These are phyloP conservation scores for Lathyrus sativus DNA, from an alignment of 306 rosid genomes.

Conservation along the genomic window DNA sequence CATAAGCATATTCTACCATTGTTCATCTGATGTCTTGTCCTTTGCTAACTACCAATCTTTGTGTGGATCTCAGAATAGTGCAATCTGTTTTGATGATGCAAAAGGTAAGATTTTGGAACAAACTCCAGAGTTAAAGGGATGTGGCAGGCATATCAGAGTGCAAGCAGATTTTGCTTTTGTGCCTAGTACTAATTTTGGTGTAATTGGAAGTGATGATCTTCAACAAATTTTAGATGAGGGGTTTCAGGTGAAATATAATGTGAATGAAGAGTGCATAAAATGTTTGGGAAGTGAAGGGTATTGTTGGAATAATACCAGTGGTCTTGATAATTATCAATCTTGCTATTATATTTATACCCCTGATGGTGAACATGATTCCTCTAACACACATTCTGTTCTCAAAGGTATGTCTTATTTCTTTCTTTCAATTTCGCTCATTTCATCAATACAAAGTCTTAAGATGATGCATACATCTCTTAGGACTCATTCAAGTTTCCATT, in stretches of 20 bases:
- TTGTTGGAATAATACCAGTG: constrained; percentile 1
- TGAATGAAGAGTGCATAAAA: background rate
- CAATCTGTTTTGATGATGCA: background rate
- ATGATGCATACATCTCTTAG: too few relatives aligned
- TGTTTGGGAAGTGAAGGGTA: constrained; percentile 18
- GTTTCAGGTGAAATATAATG: constrained; percentile 3
- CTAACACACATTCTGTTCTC: background rate
- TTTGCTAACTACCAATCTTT: constrained; percentile 6
- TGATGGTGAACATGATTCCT: background rate
- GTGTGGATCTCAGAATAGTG: background rate
- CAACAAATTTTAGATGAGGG: background rate
- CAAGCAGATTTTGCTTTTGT: background rate
- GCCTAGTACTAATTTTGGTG: background rate
- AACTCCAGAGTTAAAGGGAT: background rate
- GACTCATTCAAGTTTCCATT: too few relatives aligned
- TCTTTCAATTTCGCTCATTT: background rate
- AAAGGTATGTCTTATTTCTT: background rate
- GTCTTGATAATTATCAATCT: background rate
- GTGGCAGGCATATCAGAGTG: background rate
- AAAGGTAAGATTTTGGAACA: background rate
- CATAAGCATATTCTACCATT: constrained; percentile 24
- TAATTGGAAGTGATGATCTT: background rate
- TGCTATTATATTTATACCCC: background rate
- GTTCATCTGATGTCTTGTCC: background rate
- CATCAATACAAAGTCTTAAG: background rate